Percentiles rank a stretch among this genome's conserved stretches.
These are phyloP conservation scores for Apiospora arundinis DNA, from an alignment of 2,329 filamentous ascomycete species.

Conservation along the genomic window DNA sequence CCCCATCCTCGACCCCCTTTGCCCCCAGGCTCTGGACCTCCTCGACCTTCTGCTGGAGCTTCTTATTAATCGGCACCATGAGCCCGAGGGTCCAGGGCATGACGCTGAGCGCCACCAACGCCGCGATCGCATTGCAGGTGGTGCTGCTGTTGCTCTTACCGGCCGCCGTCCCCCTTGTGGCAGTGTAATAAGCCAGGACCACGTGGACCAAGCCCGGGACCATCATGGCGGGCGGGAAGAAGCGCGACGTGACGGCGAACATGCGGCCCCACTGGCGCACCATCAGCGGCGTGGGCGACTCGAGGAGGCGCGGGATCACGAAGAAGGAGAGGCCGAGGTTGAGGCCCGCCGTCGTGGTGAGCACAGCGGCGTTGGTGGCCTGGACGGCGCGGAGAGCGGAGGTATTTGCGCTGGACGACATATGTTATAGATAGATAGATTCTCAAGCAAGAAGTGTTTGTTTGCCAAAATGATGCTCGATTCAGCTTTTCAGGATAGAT, in stretches of 20 bases:
- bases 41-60: conserved; percentile 52
- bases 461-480: too few relatives aligned
- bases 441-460: background rate
- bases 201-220: conserved; percentile 49
- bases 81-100: conserved; percentile 58
- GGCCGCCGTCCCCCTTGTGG: too few relatives aligned
- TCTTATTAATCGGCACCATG: conserved; percentile 54
- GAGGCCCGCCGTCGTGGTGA: conserved; percentile 50
- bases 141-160: background rate
- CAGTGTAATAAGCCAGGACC: conserved; percentile 48
- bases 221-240: conserved; percentile 48
- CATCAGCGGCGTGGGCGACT: conserved; percentile 60
- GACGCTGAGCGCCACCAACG: conserved; percentile 50
- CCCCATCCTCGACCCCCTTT: background rate
- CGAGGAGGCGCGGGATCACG: conserved; percentile 58
- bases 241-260: conserved; percentile 46
- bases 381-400: conserved; percentile 52
- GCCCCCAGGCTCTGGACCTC: conserved; percentile 40
- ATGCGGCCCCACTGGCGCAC: conserved; percentile 59
- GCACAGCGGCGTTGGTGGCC: conserved; percentile 56
- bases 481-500: background rate
- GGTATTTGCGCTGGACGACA: background rate
- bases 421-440: background rate
- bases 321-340: conserved; percentile 49
- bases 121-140: conserved; percentile 52